A percentile compares a stretch with the other conserved stretches of the same genome.
These are phyloP conservation scores for Trichoderma breve DNA, from an alignment of 2,329 filamentous ascomycete species.

Conservation along the genomic window DNA sequence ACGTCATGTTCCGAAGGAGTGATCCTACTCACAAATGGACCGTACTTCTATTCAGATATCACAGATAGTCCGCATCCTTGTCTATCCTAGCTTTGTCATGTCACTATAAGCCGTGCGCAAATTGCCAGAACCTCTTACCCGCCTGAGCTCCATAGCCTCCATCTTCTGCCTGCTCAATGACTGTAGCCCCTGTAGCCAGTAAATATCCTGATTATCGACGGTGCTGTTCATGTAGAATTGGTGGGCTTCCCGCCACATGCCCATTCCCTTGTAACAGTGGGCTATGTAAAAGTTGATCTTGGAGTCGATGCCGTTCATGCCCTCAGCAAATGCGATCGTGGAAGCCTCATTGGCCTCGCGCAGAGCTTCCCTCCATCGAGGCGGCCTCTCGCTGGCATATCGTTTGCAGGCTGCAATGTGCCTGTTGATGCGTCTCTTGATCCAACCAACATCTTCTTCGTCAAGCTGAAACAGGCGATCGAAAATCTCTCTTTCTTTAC, in stretches of 20 bases:
- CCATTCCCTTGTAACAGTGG: conserved; percentile 3
- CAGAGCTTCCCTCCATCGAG: neutral
- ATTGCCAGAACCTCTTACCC: neutral
- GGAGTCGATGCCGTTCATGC: neutral
- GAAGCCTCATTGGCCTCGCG: neutral
- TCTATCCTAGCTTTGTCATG: neutral
- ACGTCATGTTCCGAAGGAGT: too few relatives aligned
- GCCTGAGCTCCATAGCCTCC: neutral
- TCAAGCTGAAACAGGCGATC: neutral
- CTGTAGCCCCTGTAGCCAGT: neutral
- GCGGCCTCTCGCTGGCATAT: neutral
- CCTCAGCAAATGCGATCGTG: neutral
- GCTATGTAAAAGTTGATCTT: conserved; percentile 18
- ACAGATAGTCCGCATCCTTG: neutral
- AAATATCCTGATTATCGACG: neutral
- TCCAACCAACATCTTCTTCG: neutral
- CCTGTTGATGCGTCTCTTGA: neutral
- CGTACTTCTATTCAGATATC: neutral
- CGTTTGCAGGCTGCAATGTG: neutral
- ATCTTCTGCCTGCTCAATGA: neutral
- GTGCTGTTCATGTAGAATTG: neutral
- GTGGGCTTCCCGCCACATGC: neutral
- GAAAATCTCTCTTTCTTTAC: neutral
- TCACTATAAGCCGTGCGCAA: neutral
- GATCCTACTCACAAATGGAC: neutral